Evolutionary conservation across 1,284 basidiomycete genomes (phyloP), one percentile per base, ranked within the genome.

Genomic region (Rhodotorula sp.): DNA sequence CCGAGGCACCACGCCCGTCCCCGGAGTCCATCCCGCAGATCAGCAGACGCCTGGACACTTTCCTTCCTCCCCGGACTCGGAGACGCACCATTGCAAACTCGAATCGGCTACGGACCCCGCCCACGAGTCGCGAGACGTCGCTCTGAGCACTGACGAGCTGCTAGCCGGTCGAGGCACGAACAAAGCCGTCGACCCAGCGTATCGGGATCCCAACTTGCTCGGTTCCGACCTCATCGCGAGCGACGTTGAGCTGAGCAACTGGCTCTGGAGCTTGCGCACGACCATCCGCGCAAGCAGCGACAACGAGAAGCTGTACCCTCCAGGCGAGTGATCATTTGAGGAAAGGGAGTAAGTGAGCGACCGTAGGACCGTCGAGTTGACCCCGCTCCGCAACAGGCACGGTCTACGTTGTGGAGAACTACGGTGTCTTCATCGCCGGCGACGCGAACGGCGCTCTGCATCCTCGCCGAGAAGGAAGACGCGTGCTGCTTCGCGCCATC

Each of bases 211-310:
- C 14, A 70, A 75, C 15, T 45, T 78, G 3, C 24, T 69, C 20
- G 68, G 65, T 14, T 69, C 68, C 6, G 66, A 67, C 48, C 60
- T 67, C 60, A n/a, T 68, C 24, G 64, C 67, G 22, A 68, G 69
- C 30, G 75, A 77, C 33, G 54, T 64, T n/a, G 74, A 74, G 62
- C 60, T 79, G 30, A 75, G 75, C 62, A 81, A 83, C 69, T 83
- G 82, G 81, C 77, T 83, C 72, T 80, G 81, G 75, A 77, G 76
- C 12, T 69, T 83, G 17, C 79, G 81, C 72, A 81, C 80, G 72
- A 83, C 83, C 10, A 80, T 83, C 77, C 70, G 81, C 45, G 82
- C 82, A 26, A 80, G 80, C 67, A 82, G 82, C 78, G 80, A 81
- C 70, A 81, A 79, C 59, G 81, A 82, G 60, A 83, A 83, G 76